phyloP scores from a whole-genome alignment of 2,329 filamentous ascomycete genomes.

The Paraconiothyrium sp. region DNA sequence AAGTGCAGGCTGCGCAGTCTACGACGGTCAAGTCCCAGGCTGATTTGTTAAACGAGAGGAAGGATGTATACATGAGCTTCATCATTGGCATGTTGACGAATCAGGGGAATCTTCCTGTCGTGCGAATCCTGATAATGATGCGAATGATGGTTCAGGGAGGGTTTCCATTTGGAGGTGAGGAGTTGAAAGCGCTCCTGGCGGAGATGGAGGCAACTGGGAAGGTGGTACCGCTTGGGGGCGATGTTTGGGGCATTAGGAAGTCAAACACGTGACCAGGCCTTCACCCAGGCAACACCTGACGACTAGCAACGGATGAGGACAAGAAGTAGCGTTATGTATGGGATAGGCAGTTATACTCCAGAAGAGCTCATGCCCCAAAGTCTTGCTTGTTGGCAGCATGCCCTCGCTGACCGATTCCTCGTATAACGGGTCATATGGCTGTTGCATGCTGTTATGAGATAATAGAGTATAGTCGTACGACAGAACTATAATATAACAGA shows the following conservation, averaged over 20 bases:
- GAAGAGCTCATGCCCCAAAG: no score
- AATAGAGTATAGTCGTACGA: no score
- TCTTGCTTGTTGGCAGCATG: no score
- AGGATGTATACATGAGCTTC: conserved; percentile 86
- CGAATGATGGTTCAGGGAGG: conserved; percentile 89
- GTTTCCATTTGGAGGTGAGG: conserved; percentile 89
- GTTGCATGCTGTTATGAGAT: no score
- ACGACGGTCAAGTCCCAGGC: conserved; percentile 62
- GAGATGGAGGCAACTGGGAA: conserved; percentile 67
- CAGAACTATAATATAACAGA: no score
- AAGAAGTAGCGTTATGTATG: no score
- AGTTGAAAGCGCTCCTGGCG: conserved; percentile 80
- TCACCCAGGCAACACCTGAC: background rate
- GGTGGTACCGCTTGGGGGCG: conserved; percentile 42
- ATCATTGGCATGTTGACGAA: conserved; percentile 96
- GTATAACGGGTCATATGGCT: no score
- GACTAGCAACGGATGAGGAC: background rate
- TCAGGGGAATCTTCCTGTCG: conserved; percentile 81
- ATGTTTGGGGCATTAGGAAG: conserved; percentile 46
- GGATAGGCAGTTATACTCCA: no score
- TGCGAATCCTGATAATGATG: conserved; percentile 91
- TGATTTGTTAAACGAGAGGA: conserved; percentile 72
- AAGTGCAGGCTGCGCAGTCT: conserved; percentile 52
- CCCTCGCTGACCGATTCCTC: no score
- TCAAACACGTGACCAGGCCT: background rate